A percentile compares a stretch with the other conserved stretches of the same genome.
Evolutionary conservation across 768 basidiomycete genomes (phyloP).

Genomic region (Mycena maculata): DNA sequence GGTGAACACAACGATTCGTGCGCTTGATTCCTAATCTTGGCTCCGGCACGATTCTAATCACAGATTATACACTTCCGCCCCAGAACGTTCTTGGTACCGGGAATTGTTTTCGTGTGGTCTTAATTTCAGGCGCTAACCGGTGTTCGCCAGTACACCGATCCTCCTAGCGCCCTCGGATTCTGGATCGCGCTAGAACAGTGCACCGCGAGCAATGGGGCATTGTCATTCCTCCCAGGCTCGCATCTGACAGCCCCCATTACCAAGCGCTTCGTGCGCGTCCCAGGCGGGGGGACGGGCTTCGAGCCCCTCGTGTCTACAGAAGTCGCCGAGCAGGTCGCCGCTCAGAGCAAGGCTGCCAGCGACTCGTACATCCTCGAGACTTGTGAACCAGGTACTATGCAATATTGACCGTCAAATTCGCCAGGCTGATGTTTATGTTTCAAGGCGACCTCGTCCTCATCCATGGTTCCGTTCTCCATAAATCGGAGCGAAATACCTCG

Average conservation of each 20-base stretch:
- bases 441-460: constrained; percentile 92
- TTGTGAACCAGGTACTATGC: constrained; percentile 74
- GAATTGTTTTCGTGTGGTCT: not conserved
- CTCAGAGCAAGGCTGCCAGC: constrained; percentile 38
- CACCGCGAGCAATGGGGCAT: constrained; percentile 83
- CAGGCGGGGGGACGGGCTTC: constrained; percentile 86
- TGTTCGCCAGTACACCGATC: constrained; percentile 83
- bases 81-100: constrained; percentile 80
- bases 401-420: not conserved
- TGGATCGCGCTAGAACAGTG: constrained; percentile 97
- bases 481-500: constrained; percentile 88
- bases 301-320: constrained; percentile 64
- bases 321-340: constrained; percentile 44
- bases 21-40: constrained; percentile 46
- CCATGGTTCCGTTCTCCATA: constrained; percentile 93
- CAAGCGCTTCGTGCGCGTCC: constrained; percentile 87
- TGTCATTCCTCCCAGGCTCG: constrained; percentile 91
- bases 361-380: constrained; percentile 73
- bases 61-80: constrained; percentile 1
- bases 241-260: constrained; percentile 80
- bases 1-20: constrained; percentile 95
- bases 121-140: constrained; percentile 14
- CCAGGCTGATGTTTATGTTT: not conserved
- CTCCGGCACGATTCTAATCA: constrained; percentile 10
- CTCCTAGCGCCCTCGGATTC: constrained; percentile 92